Base-by-base conservation (phyloP, 441 rosid genomes). In the Erodium texanum region DNA sequence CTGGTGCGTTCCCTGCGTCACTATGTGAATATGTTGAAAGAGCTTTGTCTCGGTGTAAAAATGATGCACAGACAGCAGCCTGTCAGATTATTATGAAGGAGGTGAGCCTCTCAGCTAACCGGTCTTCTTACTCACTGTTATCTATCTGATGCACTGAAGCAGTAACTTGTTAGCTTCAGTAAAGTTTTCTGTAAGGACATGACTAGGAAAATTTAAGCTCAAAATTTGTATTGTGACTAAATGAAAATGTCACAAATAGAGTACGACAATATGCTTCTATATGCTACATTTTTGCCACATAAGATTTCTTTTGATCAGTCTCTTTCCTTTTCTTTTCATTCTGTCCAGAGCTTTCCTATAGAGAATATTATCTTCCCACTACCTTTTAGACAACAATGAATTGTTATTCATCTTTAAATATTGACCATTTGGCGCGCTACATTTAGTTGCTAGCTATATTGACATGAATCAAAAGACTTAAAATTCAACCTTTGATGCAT, bases 21-120 rank as follows among this genome's bases (percentile, higher is more conserved):
- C 80, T 95, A 36, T 79, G 87, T 45, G 86, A 83, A 72, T 95
- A 85, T 77, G 98, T 89, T 69, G 98, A 92, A 81, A 95, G 95
- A 75, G 97, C 89, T 75, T 73, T 92, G 70, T 83, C 83, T 75
- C 92, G 86, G 43, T 90, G 97, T 82, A 84, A 84, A 76, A 87
- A 78, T 86, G 96, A 95, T 45, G 77, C 81, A 70, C 88, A 86
- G 75, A 82, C 75, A 61, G 81, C 71, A 71, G 94, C 88, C 77
- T 90, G 88, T 71, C 88, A 85, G 79, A 88, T 70, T 62, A 79
- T 86, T 68, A 71, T 95, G 87, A 89, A 76, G 83, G 86, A 90
- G 92, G 98, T 92, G 71, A 77, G 78, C 76, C 61, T 64, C 19
- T 50, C 62, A 11, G 22, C 64, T 68, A n/a, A 52, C 15, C 6